Evolutionary conservation across 169 alveolate species (phyloP), one percentile per base, ranked within the genome.

Genomic region (Plasmodium fragile): DNA sequence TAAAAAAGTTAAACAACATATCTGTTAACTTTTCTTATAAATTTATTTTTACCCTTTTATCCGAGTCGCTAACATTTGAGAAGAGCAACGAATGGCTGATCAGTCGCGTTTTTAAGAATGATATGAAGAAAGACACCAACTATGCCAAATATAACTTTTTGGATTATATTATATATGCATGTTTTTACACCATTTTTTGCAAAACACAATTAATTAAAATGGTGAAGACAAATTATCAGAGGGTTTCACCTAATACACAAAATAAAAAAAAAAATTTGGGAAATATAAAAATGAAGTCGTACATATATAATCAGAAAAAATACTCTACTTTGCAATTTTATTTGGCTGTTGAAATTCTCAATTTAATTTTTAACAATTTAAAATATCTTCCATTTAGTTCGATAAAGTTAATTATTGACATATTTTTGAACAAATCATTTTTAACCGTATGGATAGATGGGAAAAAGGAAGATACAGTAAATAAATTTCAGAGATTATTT

Each of bases 361-460:
- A 85, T 69, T 41, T 85, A 85, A 85, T 85, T 16, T 85, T 85
- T 75, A 49, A 34, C 69, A 85, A 85, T 75, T 73, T 85, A 52
- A 85, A 85, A 85, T 85, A 13, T 73, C 81, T 85, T 73, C 93
- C 93, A 34, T 85, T 85, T 85, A 85, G 41, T 75, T 85, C 93
- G 41, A 85, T 85, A 11, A 85, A 85, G 65, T 43, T 85, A 85
- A 85, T 85, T 73, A 69, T 85, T 22, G 93, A 85, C 55, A 85
- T 75, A 85, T 85, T 85, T 85, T 30, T 85, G 30, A 85, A 85
- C 49, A 85, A 53, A 53, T 28, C 70, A 22, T 52, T 73, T 73
- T 34, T 69, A 85, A 73, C 87, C 41, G 39, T 85, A 34, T 73
- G 83, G 81, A 22, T 77, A 32, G 36, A 85, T 75, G 70, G 69